Evolutionary conservation across 495 filamentous ascomycete species (phyloP), one percentile per base, ranked within the genome.

Genomic region (Trichoderma gamsii): DNA sequence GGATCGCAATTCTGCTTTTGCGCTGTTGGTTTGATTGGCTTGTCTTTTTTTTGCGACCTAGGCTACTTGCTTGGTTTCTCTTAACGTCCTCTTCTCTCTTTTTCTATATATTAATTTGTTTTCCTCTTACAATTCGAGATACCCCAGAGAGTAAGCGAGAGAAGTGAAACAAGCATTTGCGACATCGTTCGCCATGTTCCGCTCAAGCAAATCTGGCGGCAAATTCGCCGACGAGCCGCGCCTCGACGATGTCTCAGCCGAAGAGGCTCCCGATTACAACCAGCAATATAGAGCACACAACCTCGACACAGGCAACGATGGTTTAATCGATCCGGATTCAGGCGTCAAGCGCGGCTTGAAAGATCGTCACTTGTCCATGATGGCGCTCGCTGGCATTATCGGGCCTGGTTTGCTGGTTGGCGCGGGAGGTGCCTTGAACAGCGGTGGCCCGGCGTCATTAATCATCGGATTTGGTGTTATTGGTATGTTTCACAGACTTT

Each of bases 351-450:
- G 82, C 66, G 82, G 80, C 70, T 76, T 92, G 70, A 90, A 90
- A 79, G 87, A 85, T 35, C 80, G 89, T 56, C 89, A 92, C 74
- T 71, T 91, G 38, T 84, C 85, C 73, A 90, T 92, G 88, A 91
- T 92, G 81, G 89, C 85, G 46, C 75, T 87, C 23, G 84, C 83
- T 65, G 83, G 84, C 67, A 84, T 84, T 73, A 85, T 86, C 63
- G 84, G 83, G 0, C 82, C 83, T 7, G 83, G 83, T 41, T 69
- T 85, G 23, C 77, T 85, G 15, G 78, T 85, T 70, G 87, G 86
- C 7, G 86, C 85, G 2, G 88, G 88, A 27, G 84, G 83, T 72
- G 88, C 87, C 1, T 75, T 90, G 12, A 75, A 79, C 5, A 74
- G 81, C n/a, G 87, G 86, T 66, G 87, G 88, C 0, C 88, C 87